Base-by-base conservation (phyloP, 176 grass and related monocot species). In the Avena eriantha region DNA sequence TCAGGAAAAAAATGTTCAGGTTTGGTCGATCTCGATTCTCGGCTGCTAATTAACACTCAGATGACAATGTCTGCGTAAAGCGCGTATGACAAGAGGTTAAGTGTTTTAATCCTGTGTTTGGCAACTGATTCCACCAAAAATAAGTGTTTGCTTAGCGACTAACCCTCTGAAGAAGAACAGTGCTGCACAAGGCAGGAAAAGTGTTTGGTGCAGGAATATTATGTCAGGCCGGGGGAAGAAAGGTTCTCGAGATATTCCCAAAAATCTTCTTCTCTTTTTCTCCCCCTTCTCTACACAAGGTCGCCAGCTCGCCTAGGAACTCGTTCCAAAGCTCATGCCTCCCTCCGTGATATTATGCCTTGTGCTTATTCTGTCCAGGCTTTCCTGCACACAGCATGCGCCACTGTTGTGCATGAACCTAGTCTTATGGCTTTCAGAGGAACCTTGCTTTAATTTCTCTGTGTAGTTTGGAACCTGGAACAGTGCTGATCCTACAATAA, bases 331-430 rank as follows among this genome's bases (percentile, higher is more conserved):
- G 82, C 69, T 26, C 65, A 55, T 79, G 79, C 43, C 29, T 18
- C 78, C 75, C 57, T 80, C 76, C 12, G 76, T 47, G 86, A 91
- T 88, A 68, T 77, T 91, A 88, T 88, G 86, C 86, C 78, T 82
- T 55, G 71, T 85, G 72, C 71, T 88, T 88, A 79, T 92, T 92
- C 86, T 92, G 82, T 82, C 82, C 83, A 82, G 60, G 86, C 78
- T 88, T 88, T 92, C 81, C 41, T 71, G 10, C 61, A 76, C 89
- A 83, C 33, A 46, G 54, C 45, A 49, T 83, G 80, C 77, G 22
- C 31, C 55, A 45, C 82, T 77, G 56, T 85, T 77, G 29, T 61
- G 85, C 69, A 26, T 71, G 85, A 69, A 80, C 68, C 69, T 78
- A 79, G 59, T 57, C 75, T 17, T 8, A 24, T 47, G 72, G 18